Conservation (phyloP, 192 early-diverging fungal genomes). For the Podila verticillata region DNA sequence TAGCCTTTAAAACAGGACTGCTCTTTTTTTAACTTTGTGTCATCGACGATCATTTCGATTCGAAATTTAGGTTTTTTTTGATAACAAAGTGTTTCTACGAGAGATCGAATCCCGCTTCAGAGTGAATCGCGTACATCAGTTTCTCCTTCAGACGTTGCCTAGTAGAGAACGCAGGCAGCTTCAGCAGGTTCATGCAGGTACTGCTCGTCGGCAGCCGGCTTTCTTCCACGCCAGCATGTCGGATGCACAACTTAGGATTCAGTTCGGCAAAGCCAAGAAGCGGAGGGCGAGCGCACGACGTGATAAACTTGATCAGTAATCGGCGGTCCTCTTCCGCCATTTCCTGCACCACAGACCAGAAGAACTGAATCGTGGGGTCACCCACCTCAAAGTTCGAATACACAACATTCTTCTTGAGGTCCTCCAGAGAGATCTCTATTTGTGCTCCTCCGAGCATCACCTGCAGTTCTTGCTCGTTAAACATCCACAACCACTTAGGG, state of each 20-base stretch:
- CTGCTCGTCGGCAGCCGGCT: constrained; percentile 82
- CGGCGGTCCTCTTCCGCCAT: constrained; percentile 60
- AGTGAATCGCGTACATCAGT: constrained; percentile 86
- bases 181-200: constrained; percentile 91
- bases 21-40: too few species aligned
- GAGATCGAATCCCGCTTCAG: constrained; percentile 92
- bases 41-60: too few species aligned
- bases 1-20: too few species aligned
- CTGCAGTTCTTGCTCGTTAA: constrained; percentile 94
- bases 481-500: constrained; percentile 90
- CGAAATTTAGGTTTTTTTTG: too few species aligned
- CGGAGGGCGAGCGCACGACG: constrained; percentile 90
- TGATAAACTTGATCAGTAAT: constrained; percentile 86
- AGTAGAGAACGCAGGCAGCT: constrained; percentile 82
- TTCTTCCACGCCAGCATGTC: constrained; percentile 72
- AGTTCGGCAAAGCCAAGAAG: constrained; percentile 88
- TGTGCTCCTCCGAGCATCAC: constrained; percentile 85
- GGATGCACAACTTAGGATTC: constrained; percentile 76
- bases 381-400: constrained; percentile 76
- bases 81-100: constrained; percentile 68
- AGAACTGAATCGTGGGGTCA: constrained; percentile 80
- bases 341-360: constrained; percentile 64
- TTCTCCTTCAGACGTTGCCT: constrained; percentile 72
- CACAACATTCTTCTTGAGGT: constrained; percentile 77
- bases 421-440: constrained; percentile 78